A percentile compares a stretch with the other conserved stretches of the same genome.
Evolutionary conservation across 495 filamentous ascomycete species (phyloP).

Genomic region (Darksidea phi): DNA sequence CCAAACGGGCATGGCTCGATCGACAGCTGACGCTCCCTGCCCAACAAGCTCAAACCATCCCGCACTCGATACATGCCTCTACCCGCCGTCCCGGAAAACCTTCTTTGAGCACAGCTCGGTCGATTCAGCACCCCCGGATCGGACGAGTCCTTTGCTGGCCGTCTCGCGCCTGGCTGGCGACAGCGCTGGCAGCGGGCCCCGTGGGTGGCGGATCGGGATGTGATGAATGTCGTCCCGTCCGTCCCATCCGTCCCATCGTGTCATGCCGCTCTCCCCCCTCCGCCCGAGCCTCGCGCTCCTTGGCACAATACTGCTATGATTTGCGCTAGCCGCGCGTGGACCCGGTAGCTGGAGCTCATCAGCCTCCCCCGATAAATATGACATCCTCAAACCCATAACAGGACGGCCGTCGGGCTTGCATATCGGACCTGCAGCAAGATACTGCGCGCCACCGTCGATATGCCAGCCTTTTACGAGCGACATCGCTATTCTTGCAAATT

Average conservation of each 20-base stretch:
- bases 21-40: constrained; percentile 2
- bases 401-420: constrained; percentile 13
- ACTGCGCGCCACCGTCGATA: neutral
- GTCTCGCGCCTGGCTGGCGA: neutral
- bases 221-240: neutral
- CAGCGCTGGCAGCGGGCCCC: too few relatives aligned
- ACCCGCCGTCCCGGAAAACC: constrained; percentile 19
- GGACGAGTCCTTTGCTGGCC: neutral
- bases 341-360: constrained; percentile 25
- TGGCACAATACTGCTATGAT: constrained; percentile 24
- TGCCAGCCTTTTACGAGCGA: constrained; percentile 10
- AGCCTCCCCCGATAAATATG: constrained; percentile 32
- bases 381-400: constrained; percentile 24
- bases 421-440: constrained; percentile 25
- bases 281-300: neutral
- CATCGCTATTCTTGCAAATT: constrained; percentile 17
- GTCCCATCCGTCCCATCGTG: too few relatives aligned
- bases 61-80: constrained; percentile 21
- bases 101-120: constrained; percentile 3
- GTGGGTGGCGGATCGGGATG: too few relatives aligned
- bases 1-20: constrained; percentile 23
- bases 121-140: neutral
- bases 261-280: neutral
- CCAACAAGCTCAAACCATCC: constrained; percentile 10
- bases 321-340: constrained; percentile 31